Base-by-base conservation (phyloP, 1,284 basidiomycete genomes). In the Testicularia cyperi region DNA sequence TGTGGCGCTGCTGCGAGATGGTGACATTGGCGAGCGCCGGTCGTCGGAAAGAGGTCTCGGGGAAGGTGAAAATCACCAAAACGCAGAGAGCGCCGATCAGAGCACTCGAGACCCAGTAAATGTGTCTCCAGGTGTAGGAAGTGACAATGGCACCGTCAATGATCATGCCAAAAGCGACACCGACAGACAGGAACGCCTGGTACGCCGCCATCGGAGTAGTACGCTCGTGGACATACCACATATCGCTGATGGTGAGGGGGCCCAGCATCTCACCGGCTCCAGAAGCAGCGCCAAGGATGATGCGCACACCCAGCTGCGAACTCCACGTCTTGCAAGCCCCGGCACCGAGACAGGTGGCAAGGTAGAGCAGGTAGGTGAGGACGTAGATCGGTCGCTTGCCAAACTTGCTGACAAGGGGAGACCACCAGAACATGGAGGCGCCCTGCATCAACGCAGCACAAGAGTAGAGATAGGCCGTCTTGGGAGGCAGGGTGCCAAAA, bases 181-280 rank as follows among this genome's bases (percentile, higher is more conserved):
- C 52, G 26, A 55, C 38, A 4, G 38, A 37, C 19, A 55, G 44
- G 39, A 48, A 48, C 6, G 39, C 44, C 8, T 42, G 35, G 38
- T 38, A 49, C 14, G 31, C 32, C 7, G 29, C 44, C 26, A 53
- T 40, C 9, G 49, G 44, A 5, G 35, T 26, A 6, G 34, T 24
- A 8, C 52, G 40, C 30, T 55, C 52, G 36, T 55, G 52, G 6
- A 55, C 9, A 30, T 42, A 47, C 52, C 52, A 55, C 15, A 55
- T 42, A 26, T 55, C 52, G 26, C 23, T 30, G 38, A 55, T 55
- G 15, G 52, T 55, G 19, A 55, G 27, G 15, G 52, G 52, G 5
- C 45, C 52, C 6, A 55, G 35, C 19, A 41, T 26, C 28, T 55
- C 52, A n/a, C 45, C 52, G 10, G 45, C 44, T 14, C 45, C 52